phyloP scores from a whole-genome alignment of 2,329 filamentous ascomycete species.

The Diaporthe batatas region DNA sequence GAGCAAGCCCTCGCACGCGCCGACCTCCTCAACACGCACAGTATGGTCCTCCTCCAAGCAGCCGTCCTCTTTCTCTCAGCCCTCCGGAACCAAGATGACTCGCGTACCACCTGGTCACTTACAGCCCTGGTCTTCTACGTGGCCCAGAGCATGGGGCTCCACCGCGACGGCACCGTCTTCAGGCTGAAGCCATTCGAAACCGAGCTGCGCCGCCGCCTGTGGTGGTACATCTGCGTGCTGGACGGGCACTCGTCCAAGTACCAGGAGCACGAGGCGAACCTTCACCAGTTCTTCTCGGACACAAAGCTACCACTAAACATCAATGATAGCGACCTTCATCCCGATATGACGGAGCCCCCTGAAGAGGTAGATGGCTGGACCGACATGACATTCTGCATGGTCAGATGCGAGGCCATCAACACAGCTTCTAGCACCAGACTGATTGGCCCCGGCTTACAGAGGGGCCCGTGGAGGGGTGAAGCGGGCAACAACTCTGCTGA shows the following conservation, averaged over 20 bases:
- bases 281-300: slow-evolving; percentile 58
- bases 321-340: slow-evolving; percentile 61
- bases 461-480: not conserved
- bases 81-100: slow-evolving; percentile 59
- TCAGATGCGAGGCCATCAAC: slow-evolving; percentile 52
- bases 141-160: slow-evolving; percentile 63
- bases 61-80: slow-evolving; percentile 66
- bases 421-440: slow-evolving; percentile 39
- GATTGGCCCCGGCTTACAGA: slow-evolving; percentile 13
- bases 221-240: slow-evolving; percentile 69
- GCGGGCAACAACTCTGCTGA: not conserved
- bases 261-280: slow-evolving; percentile 61
- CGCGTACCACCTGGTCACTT: slow-evolving; percentile 69
- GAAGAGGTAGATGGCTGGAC: slow-evolving; percentile 61
- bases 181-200: slow-evolving; percentile 67
- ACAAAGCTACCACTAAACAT: slow-evolving; percentile 65
- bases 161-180: slow-evolving; percentile 61
- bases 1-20: slow-evolving; percentile 70
- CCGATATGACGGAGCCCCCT: slow-evolving; percentile 60
- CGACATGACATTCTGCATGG: slow-evolving; percentile 60
- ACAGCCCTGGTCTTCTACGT: slow-evolving; percentile 68
- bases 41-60: slow-evolving; percentile 69
- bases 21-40: slow-evolving; percentile 68
- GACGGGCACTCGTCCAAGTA: slow-evolving; percentile 68
- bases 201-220: slow-evolving; percentile 70